Percentiles rank a stretch among this genome's conserved stretches.
These are phyloP conservation scores for Crithidia thermophila DNA, from an alignment of 208 protist genomes.

Conservation along the genomic window DNA sequence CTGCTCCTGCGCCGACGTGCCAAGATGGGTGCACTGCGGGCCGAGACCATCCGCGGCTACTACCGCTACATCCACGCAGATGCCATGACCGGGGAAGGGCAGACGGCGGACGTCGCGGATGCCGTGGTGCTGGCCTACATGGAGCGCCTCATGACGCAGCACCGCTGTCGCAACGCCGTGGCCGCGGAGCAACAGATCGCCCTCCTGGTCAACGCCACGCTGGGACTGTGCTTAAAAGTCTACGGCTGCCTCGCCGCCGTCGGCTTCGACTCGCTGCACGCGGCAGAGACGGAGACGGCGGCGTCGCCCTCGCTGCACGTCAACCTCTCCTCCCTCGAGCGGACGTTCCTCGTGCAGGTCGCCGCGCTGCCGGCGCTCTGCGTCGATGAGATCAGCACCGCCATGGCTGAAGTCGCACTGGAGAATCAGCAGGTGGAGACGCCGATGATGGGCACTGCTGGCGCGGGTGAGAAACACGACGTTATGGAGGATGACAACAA, in stretches of 20 bases:
- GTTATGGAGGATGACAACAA: background rate
- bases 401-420: slow-evolving; percentile 63
- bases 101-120: slow-evolving; percentile 3
- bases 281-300: slow-evolving; percentile 10
- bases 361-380: slow-evolving; percentile 74
- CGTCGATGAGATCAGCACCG: slow-evolving; percentile 72
- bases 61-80: slow-evolving; percentile 35
- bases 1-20: slow-evolving; percentile 32
- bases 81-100: background rate
- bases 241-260: slow-evolving; percentile 66
- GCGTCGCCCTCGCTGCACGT: slow-evolving; percentile 22
- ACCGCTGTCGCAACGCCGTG: slow-evolving; percentile 3
- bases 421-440: slow-evolving; percentile 8
- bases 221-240: slow-evolving; percentile 65
- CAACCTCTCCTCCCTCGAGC: slow-evolving; percentile 54
- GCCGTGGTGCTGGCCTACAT: slow-evolving; percentile 24
- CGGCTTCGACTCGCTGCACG: slow-evolving; percentile 44
- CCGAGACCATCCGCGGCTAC: slow-evolving; percentile 33
- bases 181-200: slow-evolving; percentile 27
- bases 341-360: slow-evolving; percentile 58
- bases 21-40: slow-evolving; percentile 21
- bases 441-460: no score
- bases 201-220: slow-evolving; percentile 31
- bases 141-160: slow-evolving; percentile 17
- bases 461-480: slow-evolving; percentile 2